Conservation (phyloP, 305 asterid species). For the Rubia peregrina region DNA sequence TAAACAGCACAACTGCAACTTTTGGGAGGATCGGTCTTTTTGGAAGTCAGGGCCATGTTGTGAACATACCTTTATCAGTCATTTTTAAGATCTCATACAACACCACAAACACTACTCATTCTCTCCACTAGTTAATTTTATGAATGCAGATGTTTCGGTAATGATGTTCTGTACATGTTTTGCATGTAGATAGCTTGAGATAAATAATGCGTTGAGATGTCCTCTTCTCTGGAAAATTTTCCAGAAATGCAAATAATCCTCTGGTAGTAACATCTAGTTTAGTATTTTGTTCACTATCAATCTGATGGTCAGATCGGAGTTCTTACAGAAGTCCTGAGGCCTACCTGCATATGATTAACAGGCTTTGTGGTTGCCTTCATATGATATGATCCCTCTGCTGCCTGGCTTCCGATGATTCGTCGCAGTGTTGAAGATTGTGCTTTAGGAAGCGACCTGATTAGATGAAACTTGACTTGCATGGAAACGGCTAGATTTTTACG, state of each 20-base stretch:
- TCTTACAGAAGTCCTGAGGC: neutral
- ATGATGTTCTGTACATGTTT: slow-evolving; percentile 50
- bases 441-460: too few relatives aligned
- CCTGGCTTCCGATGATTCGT: too few relatives aligned
- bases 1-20: slow-evolving; percentile 62
- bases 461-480: too few relatives aligned
- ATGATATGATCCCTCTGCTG: neutral
- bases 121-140: slow-evolving; percentile 10
- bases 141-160: slow-evolving; percentile 36
- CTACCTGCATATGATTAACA: neutral
- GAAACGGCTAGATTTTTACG: neutral
- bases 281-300: neutral
- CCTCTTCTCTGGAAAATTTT: neutral
- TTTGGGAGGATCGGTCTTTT: slow-evolving; percentile 83
- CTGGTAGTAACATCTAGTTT: slow-evolving; percentile 2
- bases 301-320: too few relatives aligned
- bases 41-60: slow-evolving; percentile 65
- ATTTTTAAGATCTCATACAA: slow-evolving; percentile 50
- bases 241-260: slow-evolving; percentile 6
- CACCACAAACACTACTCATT: slow-evolving; percentile 24
- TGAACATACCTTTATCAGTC: slow-evolving; percentile 75
- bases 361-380: neutral
- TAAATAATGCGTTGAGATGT: neutral
- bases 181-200: slow-evolving; percentile 16
- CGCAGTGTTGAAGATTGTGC: too few relatives aligned